Base-by-base conservation (phyloP, 2,329 filamentous ascomycete genomes). In the Paecilomyces dactylethromorphus region DNA sequence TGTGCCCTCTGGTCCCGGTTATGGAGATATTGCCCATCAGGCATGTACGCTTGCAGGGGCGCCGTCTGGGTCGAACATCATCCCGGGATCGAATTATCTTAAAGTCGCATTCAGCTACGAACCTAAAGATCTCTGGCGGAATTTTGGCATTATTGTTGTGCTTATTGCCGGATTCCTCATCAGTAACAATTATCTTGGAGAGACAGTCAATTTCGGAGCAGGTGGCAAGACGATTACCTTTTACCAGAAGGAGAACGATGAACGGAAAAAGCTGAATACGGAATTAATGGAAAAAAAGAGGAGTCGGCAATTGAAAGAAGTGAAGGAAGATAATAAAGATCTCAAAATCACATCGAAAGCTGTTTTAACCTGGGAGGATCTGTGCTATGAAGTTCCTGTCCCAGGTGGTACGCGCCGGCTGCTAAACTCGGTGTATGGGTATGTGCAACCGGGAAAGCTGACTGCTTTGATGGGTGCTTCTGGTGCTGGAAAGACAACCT, bases 391-490 rank as follows among this genome's bases (percentile, higher is more conserved):
- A 55, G 87, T 82, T 62, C 76, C 62, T 13, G 76, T 75, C 54
- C 74, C 78, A 51, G 70, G 73, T 35, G 76, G 77, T 12, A 68
- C 78, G 63, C 70, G 73, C 51, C 72, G 75, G 4, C 70, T 88
- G 3, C 72, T 89, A 12, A 79, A 85, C 60, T 78, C 87, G 59
- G 82, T 89, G 2, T 80, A 85, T 63, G 92, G 87, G 1, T 92
- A 87, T 65, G 89, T 92, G 55, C 85, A 87, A 62, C 90, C 90
- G 1, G 90, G 90, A 33, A 84, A 88, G 65, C 80, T 93, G 8
- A 92, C 89, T 2, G 89, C 90, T 2, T 78, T 94, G 1, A 92
- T 94, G 88, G 90, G 90, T 35, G 87, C 87, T 5, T 91, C 88
- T 4, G 89, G 89, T 53, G 69, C 74, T 61, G 74, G 78, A 6